These are phyloP conservation scores for Boechera retrofracta DNA, from an alignment of 345 rosid species.

Conservation along the genomic window DNA sequence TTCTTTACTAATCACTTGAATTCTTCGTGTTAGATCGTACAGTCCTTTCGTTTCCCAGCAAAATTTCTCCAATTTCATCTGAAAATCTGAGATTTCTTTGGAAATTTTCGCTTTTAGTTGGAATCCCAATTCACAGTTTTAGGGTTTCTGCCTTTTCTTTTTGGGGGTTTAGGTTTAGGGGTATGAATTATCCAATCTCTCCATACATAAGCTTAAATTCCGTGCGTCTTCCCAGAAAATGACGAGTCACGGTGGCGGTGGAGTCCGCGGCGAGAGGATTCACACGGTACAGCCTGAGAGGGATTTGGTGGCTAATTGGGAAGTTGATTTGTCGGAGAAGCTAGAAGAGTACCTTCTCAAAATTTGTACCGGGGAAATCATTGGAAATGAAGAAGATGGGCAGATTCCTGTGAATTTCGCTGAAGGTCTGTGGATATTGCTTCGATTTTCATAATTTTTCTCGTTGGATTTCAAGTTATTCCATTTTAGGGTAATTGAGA, in stretches of 20 bases:
- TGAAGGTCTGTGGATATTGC: slow-evolving; percentile 61
- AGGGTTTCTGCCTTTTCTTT: slow-evolving; percentile 33
- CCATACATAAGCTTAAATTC: slow-evolving; percentile 6
- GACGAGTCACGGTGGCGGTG: slow-evolving; percentile 45
- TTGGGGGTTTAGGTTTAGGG: slow-evolving; percentile 8
- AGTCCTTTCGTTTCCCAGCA: not conserved
- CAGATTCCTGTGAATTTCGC: slow-evolving; percentile 73
- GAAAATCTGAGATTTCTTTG: not conserved
- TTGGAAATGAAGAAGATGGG: slow-evolving; percentile 52
- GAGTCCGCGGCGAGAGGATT: slow-evolving; percentile 48
- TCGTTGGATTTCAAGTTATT: not conserved
- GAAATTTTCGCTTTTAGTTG: not conserved
- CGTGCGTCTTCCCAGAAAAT: slow-evolving; percentile 24
- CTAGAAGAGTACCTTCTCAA: slow-evolving; percentile 90
- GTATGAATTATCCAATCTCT: slow-evolving; percentile 29
- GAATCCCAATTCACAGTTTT: slow-evolving; percentile 14
- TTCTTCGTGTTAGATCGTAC: slow-evolving; percentile 1
- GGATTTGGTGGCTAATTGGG: slow-evolving; percentile 92
- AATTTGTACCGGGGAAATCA: slow-evolving; percentile 84
- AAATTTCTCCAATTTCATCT: slow-evolving; percentile 8
- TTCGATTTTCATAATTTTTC: not conserved
- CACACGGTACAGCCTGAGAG: slow-evolving; percentile 83
- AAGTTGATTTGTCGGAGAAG: slow-evolving; percentile 79
- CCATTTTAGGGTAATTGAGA: slow-evolving; percentile 1
- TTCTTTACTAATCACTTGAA: slow-evolving; percentile 18